These are phyloP conservation scores for Aeminium ludgeri DNA, from an alignment of 495 filamentous ascomycete species.

Conservation along the genomic window DNA sequence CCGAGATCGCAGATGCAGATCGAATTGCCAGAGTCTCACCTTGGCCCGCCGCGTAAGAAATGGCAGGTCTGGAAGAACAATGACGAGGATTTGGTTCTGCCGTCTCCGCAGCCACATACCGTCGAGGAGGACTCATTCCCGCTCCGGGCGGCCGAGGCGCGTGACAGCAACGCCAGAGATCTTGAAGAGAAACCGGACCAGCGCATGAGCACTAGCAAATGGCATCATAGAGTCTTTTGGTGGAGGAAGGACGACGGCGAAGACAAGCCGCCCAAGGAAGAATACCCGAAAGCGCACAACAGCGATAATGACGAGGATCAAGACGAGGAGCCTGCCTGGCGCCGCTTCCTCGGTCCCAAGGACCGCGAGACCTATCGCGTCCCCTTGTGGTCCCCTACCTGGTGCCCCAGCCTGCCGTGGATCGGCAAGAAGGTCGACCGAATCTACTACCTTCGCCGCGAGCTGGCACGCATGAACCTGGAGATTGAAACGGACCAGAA, in stretches of 20 bases:
- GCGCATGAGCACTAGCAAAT: constrained; percentile 1
- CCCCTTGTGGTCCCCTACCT: constrained; percentile 62
- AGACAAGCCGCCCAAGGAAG: constrained; percentile 19
- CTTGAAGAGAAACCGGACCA: background rate
- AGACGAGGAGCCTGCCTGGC: constrained; percentile 58
- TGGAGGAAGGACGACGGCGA: constrained; percentile 17
- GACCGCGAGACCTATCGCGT: constrained; percentile 76
- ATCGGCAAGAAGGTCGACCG: constrained; percentile 87
- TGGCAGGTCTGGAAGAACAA: constrained; percentile 20
- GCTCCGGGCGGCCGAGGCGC: constrained; percentile 4
- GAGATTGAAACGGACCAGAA: constrained; percentile 89
- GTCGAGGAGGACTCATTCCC: constrained; percentile 31
- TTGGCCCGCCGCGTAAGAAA: background rate
- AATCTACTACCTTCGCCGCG: constrained; percentile 77
- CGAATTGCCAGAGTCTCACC: constrained; percentile 4
- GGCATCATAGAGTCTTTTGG: constrained; percentile 3
- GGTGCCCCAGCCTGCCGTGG: constrained; percentile 63
- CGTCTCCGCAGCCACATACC: constrained; percentile 29
- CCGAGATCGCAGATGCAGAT: constrained; percentile 11
- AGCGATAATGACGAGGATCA: constrained; percentile 47
- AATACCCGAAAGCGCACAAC: constrained; percentile 59
- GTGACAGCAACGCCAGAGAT: background rate
- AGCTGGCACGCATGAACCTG: constrained; percentile 73
- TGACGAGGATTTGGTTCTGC: constrained; percentile 19
- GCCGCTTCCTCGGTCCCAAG: constrained; percentile 59